Evolutionary conservation across 176 grass and related monocot species (phyloP), one percentile per base, ranked within the genome.

Genomic region (Rhynchospora breviuscula): DNA sequence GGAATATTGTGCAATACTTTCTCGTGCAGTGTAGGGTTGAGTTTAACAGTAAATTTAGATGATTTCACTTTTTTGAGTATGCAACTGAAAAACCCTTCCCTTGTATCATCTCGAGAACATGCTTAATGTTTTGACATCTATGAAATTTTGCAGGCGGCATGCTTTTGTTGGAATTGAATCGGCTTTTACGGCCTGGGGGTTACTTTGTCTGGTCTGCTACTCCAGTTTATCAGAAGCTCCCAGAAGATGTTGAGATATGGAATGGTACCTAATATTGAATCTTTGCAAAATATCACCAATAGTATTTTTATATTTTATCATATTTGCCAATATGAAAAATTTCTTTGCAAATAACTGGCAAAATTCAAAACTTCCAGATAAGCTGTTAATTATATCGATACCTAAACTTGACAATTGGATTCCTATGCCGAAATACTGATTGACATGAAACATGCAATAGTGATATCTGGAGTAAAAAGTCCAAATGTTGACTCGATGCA

Each of bases 161-260:
- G 91, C 91, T 99, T 78, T 93, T 99, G 73, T 78, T 99, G 89
- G 97, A 99, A 88, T 78, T 99, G 72, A 96, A 99, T 65, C 89
- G 97, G 61, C 79, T 99, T 74, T 57, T 99, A 85, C 91, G 97
- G 22, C 93, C 93, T 78, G 93, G 97, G 88, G 97, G 97, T 85
- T 96, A 99, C 85, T 99, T 99, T 12, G 81, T 99, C 33, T 96
- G 97, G 97, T 99, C 93, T 79, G 97, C 93, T 60, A 99, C 97
- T 73, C 97, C 97, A 83, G 92, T 99, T 83, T 99, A 99, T 85
- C 93, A 90, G 67, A 91, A 89, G 56, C 89, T 92, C 43, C 71
- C 97, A 31, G 97, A 99, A 89, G 93, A 99, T 87, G 89, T 89
- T 44, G 91, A 86, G 78, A 99, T 99, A 80, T 99, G 93, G 97